Evolutionary conservation across 2,329 filamentous ascomycete species (phyloP), one percentile per base, ranked within the genome.

Genomic region (Cyphellophora europaea): DNA sequence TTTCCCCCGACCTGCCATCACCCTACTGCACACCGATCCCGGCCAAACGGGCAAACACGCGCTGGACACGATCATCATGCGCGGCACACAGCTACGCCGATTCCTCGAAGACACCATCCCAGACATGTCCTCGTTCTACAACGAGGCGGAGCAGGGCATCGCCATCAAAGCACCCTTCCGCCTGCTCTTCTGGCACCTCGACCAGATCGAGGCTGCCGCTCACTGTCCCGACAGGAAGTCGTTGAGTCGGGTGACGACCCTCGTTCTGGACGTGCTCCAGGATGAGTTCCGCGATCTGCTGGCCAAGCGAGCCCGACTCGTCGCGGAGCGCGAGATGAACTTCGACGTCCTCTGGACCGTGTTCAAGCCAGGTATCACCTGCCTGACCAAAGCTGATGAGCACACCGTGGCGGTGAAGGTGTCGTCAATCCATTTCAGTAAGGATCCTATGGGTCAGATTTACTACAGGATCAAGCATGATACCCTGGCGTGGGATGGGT

Each of bases 271-370:
- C n/a, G n/a, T 25, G 8, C 21, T 25, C 21, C 8, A 25, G 8
- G 21, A 25, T 25, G 21, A 25, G 21, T 25, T 25, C 21, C 21
- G 21, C 8, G 21, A 25, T 25, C 21, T 25, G 21, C 21, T 25
- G 8, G 8, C 8, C 8, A 8, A n/a, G 8, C 21, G 21, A n/a
- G 21, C 8, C 8, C 8, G 8, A n/a, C 66, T 72, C 33, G 57
- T 71, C 40, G 52, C 56, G 42, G 71, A 75, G 40, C 61, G 65
- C 0, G 70, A 73, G 29, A 66, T 76, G 32, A 66, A 66, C 0
- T 73, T 66, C 33, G 58, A 66, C 10, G 63, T 74, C 1, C 38
- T 52, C 3, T 61, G 57, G 53, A 55, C 52, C 8, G 49, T 56
- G 58, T 70, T 50, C 13, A 56, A 25, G 21, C 21, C 21, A n/a